phyloP scores from a whole-genome alignment of 2,329 filamentous ascomycete species.

The Ascochyta rabiei region DNA sequence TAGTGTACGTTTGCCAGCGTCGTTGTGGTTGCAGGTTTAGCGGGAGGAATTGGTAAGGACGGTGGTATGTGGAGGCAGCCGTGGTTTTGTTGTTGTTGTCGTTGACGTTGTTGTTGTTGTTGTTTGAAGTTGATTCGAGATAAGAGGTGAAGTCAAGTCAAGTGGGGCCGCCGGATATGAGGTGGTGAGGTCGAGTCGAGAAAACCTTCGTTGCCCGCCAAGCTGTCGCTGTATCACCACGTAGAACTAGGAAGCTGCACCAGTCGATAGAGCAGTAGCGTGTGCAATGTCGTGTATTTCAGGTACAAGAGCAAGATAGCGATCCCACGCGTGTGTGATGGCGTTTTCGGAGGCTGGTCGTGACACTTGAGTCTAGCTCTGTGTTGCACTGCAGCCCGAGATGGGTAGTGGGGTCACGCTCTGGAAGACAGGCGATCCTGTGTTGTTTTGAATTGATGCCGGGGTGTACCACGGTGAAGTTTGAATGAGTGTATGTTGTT shows the following conservation, averaged over 20 bases:
- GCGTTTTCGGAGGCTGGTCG: conserved; percentile 8
- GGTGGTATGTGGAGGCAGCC: not conserved
- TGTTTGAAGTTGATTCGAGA: not conserved
- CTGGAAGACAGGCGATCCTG: conserved; percentile 14
- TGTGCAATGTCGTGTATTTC: conserved; percentile 9
- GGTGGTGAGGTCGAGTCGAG: conserved; percentile 3
- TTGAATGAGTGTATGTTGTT: conserved; percentile 7
- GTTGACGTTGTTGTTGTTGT: not conserved
- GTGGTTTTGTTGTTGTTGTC: not conserved
- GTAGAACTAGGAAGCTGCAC: not conserved
- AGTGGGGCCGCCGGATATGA: conserved; percentile 11
- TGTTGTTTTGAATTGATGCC: conserved; percentile 17
- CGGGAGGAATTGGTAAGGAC: not conserved
- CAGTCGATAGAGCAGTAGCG: not conserved
- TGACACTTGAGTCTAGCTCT: conserved; percentile 17
- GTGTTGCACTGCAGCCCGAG: conserved; percentile 24
- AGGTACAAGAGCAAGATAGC: not conserved
- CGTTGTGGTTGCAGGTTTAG: not conserved
- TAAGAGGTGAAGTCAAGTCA: conserved; percentile 4
- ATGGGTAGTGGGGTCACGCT: conserved; percentile 23
- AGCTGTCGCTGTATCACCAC: conserved; percentile 13
- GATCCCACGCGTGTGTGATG: not conserved
- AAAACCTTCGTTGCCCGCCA: conserved; percentile 1
- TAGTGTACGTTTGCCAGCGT: not conserved
- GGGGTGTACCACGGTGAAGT: conserved; percentile 6